A percentile compares a stretch with the other conserved stretches of the same genome.
Evolutionary conservation across 768 basidiomycete species (phyloP).

Genomic region (Tulasnella sp.): DNA sequence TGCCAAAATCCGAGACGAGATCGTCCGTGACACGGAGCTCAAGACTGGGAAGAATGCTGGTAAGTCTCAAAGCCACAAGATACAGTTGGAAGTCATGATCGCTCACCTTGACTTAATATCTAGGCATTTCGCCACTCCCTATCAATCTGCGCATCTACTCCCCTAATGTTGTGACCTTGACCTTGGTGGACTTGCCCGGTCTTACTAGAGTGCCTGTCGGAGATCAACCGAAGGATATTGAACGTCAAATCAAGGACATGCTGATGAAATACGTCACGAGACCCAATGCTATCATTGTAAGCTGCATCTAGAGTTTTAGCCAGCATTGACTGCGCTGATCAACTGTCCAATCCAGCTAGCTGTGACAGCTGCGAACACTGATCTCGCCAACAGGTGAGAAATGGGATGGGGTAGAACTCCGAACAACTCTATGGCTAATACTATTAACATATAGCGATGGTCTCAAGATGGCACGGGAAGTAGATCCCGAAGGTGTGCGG

Average conservation of each 20-base stretch:
- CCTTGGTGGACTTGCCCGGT: conserved; percentile 94
- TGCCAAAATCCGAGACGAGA: conserved; percentile 88
- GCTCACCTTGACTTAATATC: background rate
- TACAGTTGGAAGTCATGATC: background rate
- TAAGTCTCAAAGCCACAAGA: conserved; percentile 19
- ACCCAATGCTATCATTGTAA: conserved; percentile 70
- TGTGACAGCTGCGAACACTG: conserved; percentile 90
- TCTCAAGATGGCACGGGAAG: conserved; percentile 88
- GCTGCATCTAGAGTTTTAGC: background rate
- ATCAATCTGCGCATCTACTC: conserved; percentile 98
- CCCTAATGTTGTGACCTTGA: conserved; percentile 93
- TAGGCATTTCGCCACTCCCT: conserved; percentile 88
- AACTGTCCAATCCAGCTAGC: conserved; percentile 39
- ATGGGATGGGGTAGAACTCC: background rate
- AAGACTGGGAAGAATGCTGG: conserved; percentile 96
- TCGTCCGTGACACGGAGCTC: conserved; percentile 91
- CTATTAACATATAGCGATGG: conserved; percentile 50
- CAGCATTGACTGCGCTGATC: background rate
- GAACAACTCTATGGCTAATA: background rate
- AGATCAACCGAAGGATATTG: conserved; percentile 94
- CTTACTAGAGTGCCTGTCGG: conserved; percentile 91
- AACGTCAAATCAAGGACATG: conserved; percentile 97
- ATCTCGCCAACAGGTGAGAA: conserved; percentile 72
- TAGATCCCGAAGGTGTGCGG: conserved; percentile 84
- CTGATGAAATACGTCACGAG: conserved; percentile 88